Base-by-base conservation (phyloP, 2,329 filamentous ascomycete species). In the Hymenoscyphus linearis region DNA sequence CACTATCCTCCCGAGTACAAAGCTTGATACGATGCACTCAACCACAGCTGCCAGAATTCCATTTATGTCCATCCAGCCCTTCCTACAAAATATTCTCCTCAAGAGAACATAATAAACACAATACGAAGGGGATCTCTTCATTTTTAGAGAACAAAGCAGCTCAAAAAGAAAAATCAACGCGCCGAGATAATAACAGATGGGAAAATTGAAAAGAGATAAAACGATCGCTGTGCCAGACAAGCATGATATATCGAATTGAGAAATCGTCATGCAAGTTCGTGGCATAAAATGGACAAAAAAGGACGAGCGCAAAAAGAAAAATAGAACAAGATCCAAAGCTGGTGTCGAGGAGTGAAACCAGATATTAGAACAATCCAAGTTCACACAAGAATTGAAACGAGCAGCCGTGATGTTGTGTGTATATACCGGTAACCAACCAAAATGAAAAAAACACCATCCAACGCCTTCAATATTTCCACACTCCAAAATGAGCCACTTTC, bases 211-310 rank as follows among this genome's bases (percentile, higher is more conserved):
- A 60, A 57, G 67, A 61, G 9, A 69, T 70, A 71, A 68, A 82
- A 68, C 69, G 77, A 82, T 81, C 80, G 80, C 78, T 83, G 82
- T 84, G 77, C 82, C 80, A 79, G 82, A 83, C 81, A 82, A 74
- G 79, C 79, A 83, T 78, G 79, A 82, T 58, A 40, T 40, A 57
- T 60, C 79, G 78, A 79, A 64, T 61, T 58, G 63, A 64, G 66
- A 62, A 67, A 79, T 83, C 78, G 79, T 83, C 80, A 83, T 84
- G 80, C 77, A 81, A 74, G 79, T 79, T 80, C 79, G 80, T 79
- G 67, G 68, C 70, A 62, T 71, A 68, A 40, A 68, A 66, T 69
- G 66, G 58, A 67, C 52, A 65, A 60, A 65, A 67, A 57, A 65
- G 67, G 47, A 54, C 67, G 62, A 68, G 74, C 76, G 73, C 70